Base-by-base conservation (phyloP, 352 stramenopile genomes). In the Globisporangium lucens region DNA sequence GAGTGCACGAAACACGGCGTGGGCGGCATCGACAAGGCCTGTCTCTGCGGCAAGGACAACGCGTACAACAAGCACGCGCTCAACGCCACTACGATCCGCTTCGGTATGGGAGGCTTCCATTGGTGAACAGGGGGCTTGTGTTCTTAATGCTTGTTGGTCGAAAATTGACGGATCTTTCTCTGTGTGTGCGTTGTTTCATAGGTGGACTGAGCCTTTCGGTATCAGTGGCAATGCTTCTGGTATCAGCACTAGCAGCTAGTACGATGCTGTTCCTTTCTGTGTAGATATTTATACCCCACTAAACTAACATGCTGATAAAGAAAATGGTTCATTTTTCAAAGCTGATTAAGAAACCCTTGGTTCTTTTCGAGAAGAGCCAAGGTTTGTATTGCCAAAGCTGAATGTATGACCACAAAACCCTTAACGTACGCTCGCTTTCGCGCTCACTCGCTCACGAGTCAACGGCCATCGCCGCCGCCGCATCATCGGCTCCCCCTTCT, bases 21-120 rank as follows among this genome's bases (percentile, higher is more conserved):
- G 20, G 59, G 56, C 4, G 75, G 68, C 0, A 62, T 93, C 9
- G 73, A 84, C 41, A 65, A 69, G 27, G 69, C 77, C 51, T 93
- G 85, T 69, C 70, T 80, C 0, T 93, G 85, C 56, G 75, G 78
- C 13, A 30, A 27, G 12, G 36, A 67, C 59, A 83, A 88, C 56
- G 47, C 73, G 6, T 80, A 74, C 72, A 91, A 94, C 66, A 76
- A 80, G 15, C 69, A 91, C 67, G 80, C 77, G 10, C 77, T 83
- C 57, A 60, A 56, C n/a, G 76, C 70, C 66, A 89, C 84, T 13
- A 87, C 73, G 20, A 81, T 90, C 65, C 91, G 82, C 66, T 93
- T 82, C 12, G 20, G 68, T 76, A 75, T 56, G 69, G 56, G 56
- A 49, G 2, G 68, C 2, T 38, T n/a, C 17, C 35, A 10, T 38